Evolutionary conservation across 306 rosid genomes (phyloP), one percentile per base, ranked within the genome.

Genomic region (Echinosophora koreensis): DNA sequence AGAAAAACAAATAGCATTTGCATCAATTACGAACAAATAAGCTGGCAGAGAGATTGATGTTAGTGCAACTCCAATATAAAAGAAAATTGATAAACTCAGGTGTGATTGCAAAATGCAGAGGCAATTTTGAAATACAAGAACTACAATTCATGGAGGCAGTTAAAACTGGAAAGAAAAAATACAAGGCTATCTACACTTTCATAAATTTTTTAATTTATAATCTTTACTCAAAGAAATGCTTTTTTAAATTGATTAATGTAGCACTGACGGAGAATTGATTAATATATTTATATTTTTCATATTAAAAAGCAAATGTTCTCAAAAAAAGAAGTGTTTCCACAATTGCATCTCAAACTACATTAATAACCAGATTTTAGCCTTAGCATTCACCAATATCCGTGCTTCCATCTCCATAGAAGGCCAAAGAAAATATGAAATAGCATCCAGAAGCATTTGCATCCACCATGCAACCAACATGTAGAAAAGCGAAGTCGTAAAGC

Each of bases 11-110:
- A 38, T 10, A 51, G 54, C 69, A 61, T 42, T 18, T 46, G 41
- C 76, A 49, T 72, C 79, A 68, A n/a, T 41, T 57, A 46, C 22
- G 4, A 52, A 13, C 35, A 18, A 73, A 69, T 14, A 59, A 41
- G 42, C 22, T 32, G 55, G 49, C 13, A 51, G 44, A 38, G 10
- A 47, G 10, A 67, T 37, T 27, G 35, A 37, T 44, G 34, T n/a
- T 54, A 63, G 3, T 65, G 18, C 58, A 57, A 37, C 34, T 80
- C 18, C 34, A 35, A 5, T 47, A 27, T 18, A 58, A 13, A 67
- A 38, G 13, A 41, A 14, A 59, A 66, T n/a, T 66, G 57, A 60
- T 46, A 39, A 73, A 42, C 59, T 58, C 56, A 32, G 8, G 35
- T 7, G 39, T 2, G 68, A 76, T 42, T 12, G 67, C 72, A 30